A percentile compares a stretch with the other conserved stretches of the same genome.
Conservation (phyloP, 208 protist species). For the Wallacemonas sp. region DNA sequence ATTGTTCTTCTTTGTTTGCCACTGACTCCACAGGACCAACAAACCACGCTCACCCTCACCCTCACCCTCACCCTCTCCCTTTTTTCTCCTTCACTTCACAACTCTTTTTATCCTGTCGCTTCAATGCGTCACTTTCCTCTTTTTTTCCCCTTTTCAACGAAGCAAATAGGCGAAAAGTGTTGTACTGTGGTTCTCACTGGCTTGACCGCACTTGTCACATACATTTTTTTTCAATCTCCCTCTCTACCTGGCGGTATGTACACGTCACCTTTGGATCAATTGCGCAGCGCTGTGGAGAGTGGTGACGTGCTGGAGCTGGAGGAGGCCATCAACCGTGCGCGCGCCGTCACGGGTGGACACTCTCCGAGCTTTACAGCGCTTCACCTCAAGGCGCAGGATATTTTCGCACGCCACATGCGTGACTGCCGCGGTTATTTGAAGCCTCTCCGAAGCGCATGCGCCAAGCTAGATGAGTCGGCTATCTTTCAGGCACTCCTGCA, state of each 20-base stretch:
- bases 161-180: too few species aligned
- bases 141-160: too few species aligned
- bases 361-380: conserved; percentile 14
- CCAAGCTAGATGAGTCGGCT: conserved; percentile 41
- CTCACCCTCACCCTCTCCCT: too few species aligned
- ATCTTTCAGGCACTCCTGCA: conserved; percentile 54
- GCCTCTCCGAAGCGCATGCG: conserved; percentile 61
- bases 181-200: too few species aligned
- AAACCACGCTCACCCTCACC: too few species aligned
- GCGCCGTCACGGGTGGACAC: background rate
- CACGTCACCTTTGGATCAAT: conserved; percentile 19
- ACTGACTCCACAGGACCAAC: too few species aligned
- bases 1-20: too few species aligned
- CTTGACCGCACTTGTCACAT: background rate
- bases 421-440: conserved; percentile 55
- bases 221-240: background rate
- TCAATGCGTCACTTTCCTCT: too few species aligned
- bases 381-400: conserved; percentile 35
- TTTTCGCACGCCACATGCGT: conserved; percentile 46
- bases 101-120: too few species aligned
- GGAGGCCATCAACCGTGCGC: conserved; percentile 39
- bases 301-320: conserved; percentile 71
- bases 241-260: background rate
- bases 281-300: conserved; percentile 53
- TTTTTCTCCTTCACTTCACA: too few species aligned